Evolutionary conservation across 2,329 filamentous ascomycete species (phyloP).

Genomic region (Pseudofabraea citricarpa): DNA sequence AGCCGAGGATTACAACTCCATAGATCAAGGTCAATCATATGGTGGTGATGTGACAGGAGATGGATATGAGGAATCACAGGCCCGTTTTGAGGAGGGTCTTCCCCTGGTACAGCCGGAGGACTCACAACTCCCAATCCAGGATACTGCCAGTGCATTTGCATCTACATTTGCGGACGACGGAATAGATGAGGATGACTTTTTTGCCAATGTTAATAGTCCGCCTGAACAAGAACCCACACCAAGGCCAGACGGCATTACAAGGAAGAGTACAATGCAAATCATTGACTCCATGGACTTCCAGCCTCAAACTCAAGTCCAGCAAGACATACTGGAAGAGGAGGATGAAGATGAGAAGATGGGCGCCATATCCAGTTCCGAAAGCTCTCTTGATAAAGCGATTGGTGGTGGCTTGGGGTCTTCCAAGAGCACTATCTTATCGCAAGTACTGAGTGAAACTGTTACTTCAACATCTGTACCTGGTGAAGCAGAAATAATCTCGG

Average conservation of each 20-base stretch:
- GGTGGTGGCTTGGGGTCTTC: slow-evolving; percentile 22
- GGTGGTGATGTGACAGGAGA: slow-evolving; percentile 27
- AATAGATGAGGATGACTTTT: slow-evolving; percentile 56
- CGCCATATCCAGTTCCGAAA: slow-evolving; percentile 6
- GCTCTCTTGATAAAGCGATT: slow-evolving; percentile 14
- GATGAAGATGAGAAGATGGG: slow-evolving; percentile 5
- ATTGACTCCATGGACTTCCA: slow-evolving; percentile 44
- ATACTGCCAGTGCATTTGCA: slow-evolving; percentile 15
- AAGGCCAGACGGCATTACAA: slow-evolving; percentile 39
- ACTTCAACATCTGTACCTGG: slow-evolving; percentile 11
- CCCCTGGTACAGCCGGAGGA: slow-evolving; percentile 48
- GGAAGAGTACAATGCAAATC: slow-evolving; percentile 68
- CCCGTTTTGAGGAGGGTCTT: slow-evolving; percentile 65
- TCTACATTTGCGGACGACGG: slow-evolving; percentile 33
- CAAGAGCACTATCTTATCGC: slow-evolving; percentile 20
- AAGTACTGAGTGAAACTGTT: slow-evolving; percentile 22
- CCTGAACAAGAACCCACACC: slow-evolving; percentile 12
- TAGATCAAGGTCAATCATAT: slow-evolving; percentile 16
- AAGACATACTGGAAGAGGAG: slow-evolving; percentile 12
- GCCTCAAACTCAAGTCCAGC: slow-evolving; percentile 14
- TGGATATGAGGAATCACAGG: slow-evolving; percentile 39
- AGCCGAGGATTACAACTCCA: too few species aligned
- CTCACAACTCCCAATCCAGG: slow-evolving; percentile 16
- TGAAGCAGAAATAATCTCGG: slow-evolving; percentile 28
- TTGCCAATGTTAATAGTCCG: slow-evolving; percentile 32